These are phyloP conservation scores for Botryotinia convoluta DNA, from an alignment of 2,329 filamentous ascomycete species.

Conservation along the genomic window DNA sequence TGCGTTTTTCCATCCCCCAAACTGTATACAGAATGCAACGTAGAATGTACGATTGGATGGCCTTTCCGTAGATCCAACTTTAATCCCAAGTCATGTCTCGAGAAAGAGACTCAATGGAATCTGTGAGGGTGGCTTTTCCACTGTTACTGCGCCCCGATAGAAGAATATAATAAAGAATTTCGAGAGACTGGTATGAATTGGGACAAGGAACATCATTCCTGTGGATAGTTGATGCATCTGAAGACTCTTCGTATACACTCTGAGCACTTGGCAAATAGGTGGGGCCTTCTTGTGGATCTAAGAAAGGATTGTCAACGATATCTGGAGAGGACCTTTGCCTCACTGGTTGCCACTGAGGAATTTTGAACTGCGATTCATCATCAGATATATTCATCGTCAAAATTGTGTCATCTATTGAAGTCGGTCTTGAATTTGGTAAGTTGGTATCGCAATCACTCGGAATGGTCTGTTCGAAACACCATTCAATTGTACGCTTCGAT, in stretches of 20 bases:
- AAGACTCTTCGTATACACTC: background rate
- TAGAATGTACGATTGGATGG: background rate
- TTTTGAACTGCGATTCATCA: background rate
- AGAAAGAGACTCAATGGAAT: background rate
- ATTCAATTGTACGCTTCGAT: background rate
- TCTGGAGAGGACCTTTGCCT: background rate
- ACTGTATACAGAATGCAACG: background rate
- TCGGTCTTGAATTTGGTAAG: background rate
- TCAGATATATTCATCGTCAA: background rate
- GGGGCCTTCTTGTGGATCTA: too few relatives aligned
- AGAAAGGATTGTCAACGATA: background rate
- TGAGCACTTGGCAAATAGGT: too few relatives aligned
- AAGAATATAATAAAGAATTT: background rate
- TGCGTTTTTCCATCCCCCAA: background rate
- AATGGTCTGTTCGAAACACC: background rate
- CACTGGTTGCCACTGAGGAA: background rate
- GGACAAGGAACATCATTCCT: accelerated
- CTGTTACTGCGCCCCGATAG: background rate
- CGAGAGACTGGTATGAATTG: too few relatives aligned
- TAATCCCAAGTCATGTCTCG: background rate
- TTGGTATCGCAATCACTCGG: background rate
- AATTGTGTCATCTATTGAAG: background rate
- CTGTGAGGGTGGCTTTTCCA: background rate
- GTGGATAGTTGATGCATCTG: background rate
- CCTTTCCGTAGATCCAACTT: background rate